These are phyloP conservation scores for Fusarium xyrophilum DNA, from an alignment of 2,329 filamentous ascomycete species.

Conservation along the genomic window DNA sequence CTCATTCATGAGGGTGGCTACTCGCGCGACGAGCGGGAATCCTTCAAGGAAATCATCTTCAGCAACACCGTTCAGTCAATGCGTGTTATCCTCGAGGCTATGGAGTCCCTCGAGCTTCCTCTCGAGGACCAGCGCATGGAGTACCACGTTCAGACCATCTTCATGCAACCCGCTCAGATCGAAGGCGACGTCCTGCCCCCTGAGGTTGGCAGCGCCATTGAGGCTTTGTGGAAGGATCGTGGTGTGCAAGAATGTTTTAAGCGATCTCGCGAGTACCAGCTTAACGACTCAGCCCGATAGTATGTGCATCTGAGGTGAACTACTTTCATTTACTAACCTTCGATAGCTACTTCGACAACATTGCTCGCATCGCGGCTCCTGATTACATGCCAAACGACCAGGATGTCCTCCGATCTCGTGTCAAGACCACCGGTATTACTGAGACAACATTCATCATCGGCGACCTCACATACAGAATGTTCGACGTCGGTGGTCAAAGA, in stretches of 20 bases:
- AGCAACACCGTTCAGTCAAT: constrained; percentile 74
- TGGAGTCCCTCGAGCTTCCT: constrained; percentile 76
- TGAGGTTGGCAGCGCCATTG: constrained; percentile 91
- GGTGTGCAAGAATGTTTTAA: constrained; percentile 96
- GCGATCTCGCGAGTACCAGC: constrained; percentile 91
- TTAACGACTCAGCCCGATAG: constrained; percentile 97
- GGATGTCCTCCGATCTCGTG: constrained; percentile 92
- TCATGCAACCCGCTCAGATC: constrained; percentile 97
- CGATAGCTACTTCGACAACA: constrained; percentile 90
- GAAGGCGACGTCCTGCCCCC: constrained; percentile 94
- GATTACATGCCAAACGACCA: constrained; percentile 96
- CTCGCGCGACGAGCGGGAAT: constrained; percentile 83
- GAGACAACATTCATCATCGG: constrained; percentile 96
- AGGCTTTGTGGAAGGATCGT: constrained; percentile 89
- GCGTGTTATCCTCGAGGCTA: constrained; percentile 72
- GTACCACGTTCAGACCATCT: constrained; percentile 97
- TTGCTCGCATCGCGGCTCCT: constrained; percentile 85
- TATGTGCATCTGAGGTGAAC: constrained; percentile 57
- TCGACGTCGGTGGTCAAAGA: constrained; percentile 93
- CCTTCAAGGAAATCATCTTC: constrained; percentile 75
- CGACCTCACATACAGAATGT: constrained; percentile 95
- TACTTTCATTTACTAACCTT: constrained; percentile 43
- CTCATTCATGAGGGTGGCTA: constrained; percentile 99
- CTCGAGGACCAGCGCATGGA: constrained; percentile 92
- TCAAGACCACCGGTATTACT: constrained; percentile 97